Base-by-base conservation (phyloP, 176 grass and related monocot genomes). In the Carex littledalei region DNA sequence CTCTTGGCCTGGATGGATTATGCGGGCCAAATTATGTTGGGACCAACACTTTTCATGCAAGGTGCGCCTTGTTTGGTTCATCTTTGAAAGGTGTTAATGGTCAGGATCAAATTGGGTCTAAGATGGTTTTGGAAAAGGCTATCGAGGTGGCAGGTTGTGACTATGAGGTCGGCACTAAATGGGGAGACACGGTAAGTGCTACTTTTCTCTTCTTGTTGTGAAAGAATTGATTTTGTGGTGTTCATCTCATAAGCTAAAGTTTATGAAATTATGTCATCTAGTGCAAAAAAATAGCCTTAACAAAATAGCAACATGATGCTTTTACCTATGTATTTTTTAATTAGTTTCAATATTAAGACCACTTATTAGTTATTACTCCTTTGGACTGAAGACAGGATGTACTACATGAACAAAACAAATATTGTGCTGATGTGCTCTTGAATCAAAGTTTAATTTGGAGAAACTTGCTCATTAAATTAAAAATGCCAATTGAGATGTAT, bases 31-130 rank as follows among this genome's bases (percentile, higher is more conserved):
- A 39, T 79, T 90, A 81, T 63, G 55, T 85, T 3, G 89, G 89
- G 18, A 81, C 89, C 22, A 86, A 86, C n/a, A 81, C 81, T 3
- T 90, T 87, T 86, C 82, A 84, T 78, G 24, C 85, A 17, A 74
- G 89, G 5, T 26, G 65, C 0, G 81, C 89, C 3, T 59, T 87
- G 26, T 66, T 59, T 45, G 70, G 60, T 58, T 56, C 67, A 10
- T 81, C 32, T 2, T 43, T 45, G 15, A 5, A 71, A 4, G 5
- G 18, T 39, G 34, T 12, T 54, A 71, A 34, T 37, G 6, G 5
- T 3, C 1, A n/a, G 35, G 6, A 60, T 9, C 59, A 41, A 53
- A 45, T 70, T 12, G 16, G 29, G 0, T 84, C 34, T 81, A 79
- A 84, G 11, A 18, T 20, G 10, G n/a, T 14, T 14, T 45, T 81